phyloP scores from a whole-genome alignment of 1,284 basidiomycete species.

The Ganoderma lingzhi region DNA sequence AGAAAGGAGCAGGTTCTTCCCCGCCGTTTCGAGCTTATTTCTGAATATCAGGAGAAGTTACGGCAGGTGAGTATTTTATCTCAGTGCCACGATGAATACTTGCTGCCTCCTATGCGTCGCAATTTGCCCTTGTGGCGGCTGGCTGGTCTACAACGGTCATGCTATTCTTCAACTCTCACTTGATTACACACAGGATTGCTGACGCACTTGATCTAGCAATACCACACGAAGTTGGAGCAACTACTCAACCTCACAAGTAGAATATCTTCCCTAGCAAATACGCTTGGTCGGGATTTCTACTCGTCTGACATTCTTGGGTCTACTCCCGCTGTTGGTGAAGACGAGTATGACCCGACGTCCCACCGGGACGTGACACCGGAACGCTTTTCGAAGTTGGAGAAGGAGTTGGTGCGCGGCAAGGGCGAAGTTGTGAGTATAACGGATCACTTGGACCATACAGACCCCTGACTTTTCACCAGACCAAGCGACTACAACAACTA shows the following conservation, averaged over 20 bases:
- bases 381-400: conserved; percentile 79
- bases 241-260: conserved; percentile 70
- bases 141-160: neutral
- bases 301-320: conserved; percentile 62
- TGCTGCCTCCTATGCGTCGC: neutral
- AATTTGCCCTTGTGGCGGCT: neutral
- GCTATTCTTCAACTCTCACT: neutral
- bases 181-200: neutral
- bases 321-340: conserved; percentile 50
- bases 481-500: conserved; percentile 73
- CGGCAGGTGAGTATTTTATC: conserved; percentile 62
- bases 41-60: conserved; percentile 75
- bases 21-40: conserved; percentile 67
- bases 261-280: conserved; percentile 62
- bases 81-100: neutral
- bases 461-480: conserved; percentile 47
- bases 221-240: conserved; percentile 83
- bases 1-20: conserved; percentile 69
- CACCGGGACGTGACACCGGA: conserved; percentile 79
- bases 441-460: neutral
- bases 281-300: conserved; percentile 70
- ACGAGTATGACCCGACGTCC: conserved; percentile 47
- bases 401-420: conserved; percentile 82
- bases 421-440: conserved; percentile 71
- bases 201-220: conserved; percentile 53